Percentiles rank a stretch among this genome's conserved stretches.
phyloP scores from a whole-genome alignment of 73 alveolate genomes.

The Paramecium caudatum region DNA sequence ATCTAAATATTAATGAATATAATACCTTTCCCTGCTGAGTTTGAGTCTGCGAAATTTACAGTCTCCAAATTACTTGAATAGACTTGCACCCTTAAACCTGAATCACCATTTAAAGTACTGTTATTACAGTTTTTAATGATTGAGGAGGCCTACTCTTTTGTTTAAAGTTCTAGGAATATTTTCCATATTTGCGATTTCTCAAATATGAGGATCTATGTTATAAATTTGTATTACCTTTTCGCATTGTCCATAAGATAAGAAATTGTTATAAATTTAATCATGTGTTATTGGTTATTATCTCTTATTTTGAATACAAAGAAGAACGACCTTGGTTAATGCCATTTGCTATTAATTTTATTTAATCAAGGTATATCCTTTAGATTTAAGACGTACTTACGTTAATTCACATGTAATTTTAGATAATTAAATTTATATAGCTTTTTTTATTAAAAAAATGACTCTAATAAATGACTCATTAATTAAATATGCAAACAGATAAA shows the following conservation, averaged over 20 bases:
- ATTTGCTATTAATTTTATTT: slow-evolving; percentile 30
- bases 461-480: neutral
- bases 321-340: slow-evolving; percentile 65
- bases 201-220: slow-evolving; percentile 42
- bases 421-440: slow-evolving; percentile 31
- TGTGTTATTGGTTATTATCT: slow-evolving; percentile 22
- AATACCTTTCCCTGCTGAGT: slow-evolving; percentile 48
- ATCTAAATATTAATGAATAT: neutral
- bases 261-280: neutral
- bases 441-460: slow-evolving; percentile 20
- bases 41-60: neutral
- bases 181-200: slow-evolving; percentile 44
- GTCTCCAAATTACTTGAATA: slow-evolving; percentile 22
- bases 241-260: neutral
- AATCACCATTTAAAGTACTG: neutral
- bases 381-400: slow-evolving; percentile 50
- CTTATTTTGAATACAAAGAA: slow-evolving; percentile 62
- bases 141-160: neutral
- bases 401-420: slow-evolving; percentile 54
- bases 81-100: neutral
- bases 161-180: slow-evolving; percentile 36
- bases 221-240: neutral
- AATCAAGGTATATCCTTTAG: neutral
- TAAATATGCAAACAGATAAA: slow-evolving; percentile 10
- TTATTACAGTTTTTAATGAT: neutral